Base-by-base conservation (phyloP, 768 basidiomycete genomes). In the Megacollybia marginata region DNA sequence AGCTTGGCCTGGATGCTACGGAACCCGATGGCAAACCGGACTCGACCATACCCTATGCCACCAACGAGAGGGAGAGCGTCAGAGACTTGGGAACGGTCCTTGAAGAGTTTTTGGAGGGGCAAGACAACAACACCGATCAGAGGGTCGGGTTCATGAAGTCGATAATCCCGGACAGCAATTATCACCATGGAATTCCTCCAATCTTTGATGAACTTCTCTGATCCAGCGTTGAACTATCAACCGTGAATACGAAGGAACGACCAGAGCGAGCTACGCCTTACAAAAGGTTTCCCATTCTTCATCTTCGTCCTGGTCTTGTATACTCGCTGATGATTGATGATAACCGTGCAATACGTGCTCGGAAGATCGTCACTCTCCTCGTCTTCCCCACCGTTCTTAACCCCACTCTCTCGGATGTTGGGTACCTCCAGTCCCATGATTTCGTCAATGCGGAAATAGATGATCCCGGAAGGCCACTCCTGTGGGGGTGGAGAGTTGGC, bases 41-140 rank as follows among this genome's bases (percentile, higher is more conserved):
- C 72, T 23, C 79, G 74, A 5, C 83, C 83, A 50, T 74, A 75
- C 20, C 86, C 87, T 33, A 86, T 72, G 8, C 88, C 88, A 28
- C 86, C 82, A 28, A 80, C 75, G 12, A 91, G 68, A 9, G 85
- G 78, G 59, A 80, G 81, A 1, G 77, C 68, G 42, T 79, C 73
- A 1, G 78, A 76, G 35, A 84, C 72, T 48, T 79, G 70, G 0
- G 80, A 84, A 5, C 69, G 64, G 42, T 75, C 62, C 8, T 64
- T 62, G 58, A 85, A 71, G 11, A 83, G 57, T 4, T 76, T 68
- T 23, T 52, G 53, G 11, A 74, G 61, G 0, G 72, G 70, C 5
- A 89, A 69, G 48, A 79, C 73, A 55, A 88, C 76, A 33, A 88
- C 76, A 28, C 88, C 88, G 28, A 89, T 72, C 46, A 89, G 74